Evolutionary conservation across 371 early-diverging fungal species (phyloP).

Genomic region (Mortierella sp.): DNA sequence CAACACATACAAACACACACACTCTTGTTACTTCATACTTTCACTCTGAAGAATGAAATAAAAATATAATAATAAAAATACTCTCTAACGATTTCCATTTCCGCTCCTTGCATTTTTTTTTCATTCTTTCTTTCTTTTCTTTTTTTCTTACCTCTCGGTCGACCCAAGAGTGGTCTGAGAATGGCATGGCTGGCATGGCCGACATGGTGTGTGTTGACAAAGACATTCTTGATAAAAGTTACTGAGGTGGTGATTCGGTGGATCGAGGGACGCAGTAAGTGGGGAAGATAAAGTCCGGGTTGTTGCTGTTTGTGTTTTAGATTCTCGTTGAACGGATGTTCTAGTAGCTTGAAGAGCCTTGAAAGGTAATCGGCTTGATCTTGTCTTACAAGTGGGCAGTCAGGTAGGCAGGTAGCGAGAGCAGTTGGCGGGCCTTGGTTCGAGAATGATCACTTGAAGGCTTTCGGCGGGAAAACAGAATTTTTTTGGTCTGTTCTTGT

Average conservation of each 20-base stretch:
- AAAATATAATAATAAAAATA: too few species aligned
- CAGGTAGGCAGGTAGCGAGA: background rate
- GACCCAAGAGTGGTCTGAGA: conserved; percentile 29
- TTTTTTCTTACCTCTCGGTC: conserved; percentile 41
- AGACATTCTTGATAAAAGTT: conserved; percentile 26
- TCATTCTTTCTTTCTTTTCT: background rate
- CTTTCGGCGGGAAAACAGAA: background rate
- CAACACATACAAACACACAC: background rate
- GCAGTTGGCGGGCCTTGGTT: conserved; percentile 1
- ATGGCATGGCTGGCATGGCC: conserved; percentile 29
- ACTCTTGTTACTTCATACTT: background rate
- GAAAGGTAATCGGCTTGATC: conserved; percentile 12
- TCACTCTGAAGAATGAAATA: background rate
- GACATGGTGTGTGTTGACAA: conserved; percentile 43
- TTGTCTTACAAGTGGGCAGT: background rate
- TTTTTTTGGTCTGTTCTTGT: conserved; percentile 1
- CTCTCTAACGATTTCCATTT: background rate
- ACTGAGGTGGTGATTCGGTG: conserved; percentile 1
- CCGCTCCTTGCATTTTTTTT: too few species aligned
- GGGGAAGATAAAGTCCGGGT: background rate
- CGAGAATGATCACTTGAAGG: conserved; percentile 13
- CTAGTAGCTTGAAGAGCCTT: background rate
- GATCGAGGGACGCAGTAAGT: conserved; percentile 3
- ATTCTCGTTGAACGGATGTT: background rate
- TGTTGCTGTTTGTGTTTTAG: background rate